Base-by-base conservation (phyloP, 306 rosid species). In the Myrica gale region DNA sequence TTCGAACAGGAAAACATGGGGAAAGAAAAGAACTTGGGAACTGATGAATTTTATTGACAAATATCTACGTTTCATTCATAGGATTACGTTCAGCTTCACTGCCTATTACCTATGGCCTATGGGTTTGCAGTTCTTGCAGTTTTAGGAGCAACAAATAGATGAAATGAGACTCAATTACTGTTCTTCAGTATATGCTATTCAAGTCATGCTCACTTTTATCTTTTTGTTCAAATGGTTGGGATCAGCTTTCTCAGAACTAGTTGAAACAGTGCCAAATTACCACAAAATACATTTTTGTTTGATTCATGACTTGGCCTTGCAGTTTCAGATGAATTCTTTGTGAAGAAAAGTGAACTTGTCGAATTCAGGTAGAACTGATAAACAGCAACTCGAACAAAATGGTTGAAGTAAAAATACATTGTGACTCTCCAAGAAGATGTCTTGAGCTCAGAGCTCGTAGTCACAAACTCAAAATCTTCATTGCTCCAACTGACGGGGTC, bases 291-390 rank as follows among this genome's bases (percentile, higher is more conserved):
- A 4, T 68, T 0, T 56, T 41, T 4, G 55, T 50, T 60, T 21
- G 68, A 2, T 46, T 61, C 44, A 1, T 7, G 48, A 41, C 46
- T 41, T 65, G 7, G 4, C 9, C 26, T 61, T 57, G 3, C 45
- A 65, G 47, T 75, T 55, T 58, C 41, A 57, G 83, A 6, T 37
- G 53, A 51, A 45, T 52, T 20, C 68, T 39, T 54, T 16, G 58
- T 69, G n/a, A 10, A 12, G n/a, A 19, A 55, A 57, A 19, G 50
- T 73, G 43, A 72, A 55, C 51, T 78, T 69, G 19, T 79, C 16
- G 41, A 48, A 71, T 86, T 89, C 86, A 93, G 98, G 81, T 93
- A 62, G 92, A 87, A 82, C 81, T 93, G 70, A 78, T 86, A 50
- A 87, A 78, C 80, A 83, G 80, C 17, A 76, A 78, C 74, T 69